A percentile compares a stretch with the other conserved stretches of the same genome.
Conservation (phyloP, 441 rosid species). For the Populus hybrid region DNA sequence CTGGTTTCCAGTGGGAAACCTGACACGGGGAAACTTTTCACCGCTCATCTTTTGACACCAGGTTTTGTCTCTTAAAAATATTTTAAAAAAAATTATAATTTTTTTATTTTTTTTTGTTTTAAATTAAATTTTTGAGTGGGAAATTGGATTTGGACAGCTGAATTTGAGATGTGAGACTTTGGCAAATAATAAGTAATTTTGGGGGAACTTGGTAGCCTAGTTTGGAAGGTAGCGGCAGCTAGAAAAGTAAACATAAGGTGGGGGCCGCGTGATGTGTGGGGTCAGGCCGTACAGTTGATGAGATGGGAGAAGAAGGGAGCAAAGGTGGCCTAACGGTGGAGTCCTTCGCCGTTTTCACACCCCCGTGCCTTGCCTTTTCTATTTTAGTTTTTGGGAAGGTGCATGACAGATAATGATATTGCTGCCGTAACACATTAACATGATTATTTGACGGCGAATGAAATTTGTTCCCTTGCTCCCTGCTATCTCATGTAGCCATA, state of each 20-base stretch:
- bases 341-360: conserved; percentile 1
- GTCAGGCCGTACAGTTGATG: background rate
- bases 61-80: conserved; percentile 7
- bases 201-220: background rate
- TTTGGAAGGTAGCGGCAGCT: background rate
- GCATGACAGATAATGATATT: background rate
- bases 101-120: background rate
- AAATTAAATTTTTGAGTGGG: background rate
- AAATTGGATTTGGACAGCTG: conserved; percentile 3
- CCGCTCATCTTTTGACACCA: conserved; percentile 32
- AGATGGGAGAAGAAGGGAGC: background rate
- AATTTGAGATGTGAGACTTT: background rate
- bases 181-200: background rate
- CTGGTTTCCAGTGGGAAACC: conserved; percentile 23
- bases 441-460: background rate
- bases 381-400: background rate
- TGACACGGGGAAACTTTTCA: conserved; percentile 24
- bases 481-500: too few relatives aligned
- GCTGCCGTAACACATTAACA: background rate
- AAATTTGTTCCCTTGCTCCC: background rate
- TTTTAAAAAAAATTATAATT: too few relatives aligned
- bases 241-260: background rate
- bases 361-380: background rate
- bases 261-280: conserved; percentile 19
- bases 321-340: background rate